Percentiles rank a stretch among this genome's conserved stretches.
phyloP scores from a whole-genome alignment of 176 grass and related monocot species.

The Musa acuminata region DNA sequence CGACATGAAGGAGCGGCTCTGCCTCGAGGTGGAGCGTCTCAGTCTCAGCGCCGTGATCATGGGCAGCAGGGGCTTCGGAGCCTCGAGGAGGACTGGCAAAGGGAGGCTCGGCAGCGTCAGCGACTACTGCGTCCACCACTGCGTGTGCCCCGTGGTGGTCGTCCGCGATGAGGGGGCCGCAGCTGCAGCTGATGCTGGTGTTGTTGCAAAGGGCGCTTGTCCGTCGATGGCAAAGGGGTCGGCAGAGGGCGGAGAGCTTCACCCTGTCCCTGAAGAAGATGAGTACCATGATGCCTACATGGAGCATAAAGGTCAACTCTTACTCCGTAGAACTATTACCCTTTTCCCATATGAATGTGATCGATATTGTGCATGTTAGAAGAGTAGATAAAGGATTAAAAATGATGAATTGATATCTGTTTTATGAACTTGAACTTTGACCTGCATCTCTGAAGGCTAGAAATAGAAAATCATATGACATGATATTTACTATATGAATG shows the following conservation, averaged over 20 bases:
- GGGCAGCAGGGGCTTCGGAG: slow-evolving; percentile 5
- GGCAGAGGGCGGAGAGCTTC: neutral
- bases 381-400: neutral
- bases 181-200: neutral
- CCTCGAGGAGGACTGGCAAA: slow-evolving; percentile 1
- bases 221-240: neutral
- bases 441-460: neutral
- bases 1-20: slow-evolving; percentile 12
- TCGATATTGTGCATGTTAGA: neutral
- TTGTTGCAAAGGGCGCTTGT: neutral
- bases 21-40: slow-evolving; percentile 10
- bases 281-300: neutral
- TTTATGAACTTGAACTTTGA: neutral
- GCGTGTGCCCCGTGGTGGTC: slow-evolving; percentile 8
- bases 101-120: slow-evolving; percentile 11
- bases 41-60: slow-evolving; percentile 3
- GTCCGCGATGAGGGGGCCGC: slow-evolving; percentile 1
- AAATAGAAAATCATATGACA: neutral
- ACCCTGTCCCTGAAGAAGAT: slow-evolving; percentile 7
- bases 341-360: neutral
- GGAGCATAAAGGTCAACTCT: neutral
- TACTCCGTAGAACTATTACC: neutral
- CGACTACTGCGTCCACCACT: slow-evolving; percentile 13
- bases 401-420: neutral
- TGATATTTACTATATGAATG: neutral